Conservation (phyloP, 345 rosid species). For the Eucalyptus tenuipes region DNA sequence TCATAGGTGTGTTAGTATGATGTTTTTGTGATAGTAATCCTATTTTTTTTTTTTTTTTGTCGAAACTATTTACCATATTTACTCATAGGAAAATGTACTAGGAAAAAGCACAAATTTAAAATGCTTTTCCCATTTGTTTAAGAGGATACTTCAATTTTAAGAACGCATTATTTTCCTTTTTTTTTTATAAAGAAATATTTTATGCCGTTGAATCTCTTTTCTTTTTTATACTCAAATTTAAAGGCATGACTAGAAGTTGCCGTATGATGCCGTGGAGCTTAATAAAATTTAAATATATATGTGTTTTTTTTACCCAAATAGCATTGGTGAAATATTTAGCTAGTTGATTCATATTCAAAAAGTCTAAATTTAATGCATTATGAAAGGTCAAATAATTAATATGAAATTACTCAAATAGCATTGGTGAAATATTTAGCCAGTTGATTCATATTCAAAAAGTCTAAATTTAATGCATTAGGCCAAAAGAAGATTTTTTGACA, state of each 20-base stretch:
- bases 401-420: too few species aligned
- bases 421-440: too few species aligned
- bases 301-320: too few species aligned
- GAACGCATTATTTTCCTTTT: background rate
- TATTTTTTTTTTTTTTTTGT: background rate
- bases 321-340: rapidly evolving
- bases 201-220: background rate
- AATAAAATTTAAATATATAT: too few species aligned
- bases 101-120: background rate
- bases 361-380: too few species aligned
- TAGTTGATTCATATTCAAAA: too few species aligned
- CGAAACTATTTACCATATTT: background rate
- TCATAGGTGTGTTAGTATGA: too few species aligned
- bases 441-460: too few species aligned
- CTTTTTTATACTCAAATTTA: background rate
- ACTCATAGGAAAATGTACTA: background rate
- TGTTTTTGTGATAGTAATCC: background rate
- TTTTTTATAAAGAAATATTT: background rate
- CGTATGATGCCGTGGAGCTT: too few species aligned
- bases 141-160: background rate
- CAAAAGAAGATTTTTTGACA: too few species aligned
- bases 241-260: background rate
- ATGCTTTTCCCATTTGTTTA: background rate
- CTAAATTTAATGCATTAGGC: too few species aligned
- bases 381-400: too few species aligned